Evolutionary conservation across 768 basidiomycete species (phyloP), one percentile per base, ranked within the genome.

Genomic region (Nevesoporus exiguus): DNA sequence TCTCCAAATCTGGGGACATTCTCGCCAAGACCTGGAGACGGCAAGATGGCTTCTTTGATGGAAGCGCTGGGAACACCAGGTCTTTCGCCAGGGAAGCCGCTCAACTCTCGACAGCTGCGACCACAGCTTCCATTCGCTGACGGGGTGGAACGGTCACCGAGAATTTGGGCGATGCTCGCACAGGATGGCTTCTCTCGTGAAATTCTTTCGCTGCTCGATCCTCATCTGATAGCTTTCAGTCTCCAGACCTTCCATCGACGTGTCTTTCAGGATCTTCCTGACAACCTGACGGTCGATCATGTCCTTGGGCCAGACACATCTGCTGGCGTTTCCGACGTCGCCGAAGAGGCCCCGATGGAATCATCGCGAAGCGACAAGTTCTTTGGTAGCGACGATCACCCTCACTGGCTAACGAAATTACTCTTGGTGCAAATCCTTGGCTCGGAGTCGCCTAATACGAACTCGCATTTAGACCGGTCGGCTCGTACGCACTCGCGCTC

Each of bases 351-450:
- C 11, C 31, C 40, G n/a, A 42, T 52, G 13, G 60, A 48, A 22
- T 48, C 43, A 11, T 36, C 59, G 6, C 66, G 64, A 17, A 60
- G 63, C 21, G 52, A 66, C 15, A 72, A 73, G 22, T 76, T 91
- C 17, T 83, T 88, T 57, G 89, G 90, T 7, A 85, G 73, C 53
- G 85, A 88, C 27, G 82, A 83, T 6, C 76, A 75, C 40, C 88
- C 89, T 2, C 87, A 93, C 65, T 93, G 90, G 90, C 73, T 93
- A 39, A 93, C 91, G 14, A 85, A 80, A 61, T 68, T 88, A 5
- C 71, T 93, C 7, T 68, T 93, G 2, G 66, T 85, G 41, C 89
- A 90, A 64, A 79, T 91, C 13, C 76, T 92, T 13, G 83, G 81
- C 24, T 76, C 78, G 0, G 86, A 88, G 61, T 75, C 78, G 2